Conservation (phyloP, 176 grass and related monocot species). For the Carex cristatella region DNA sequence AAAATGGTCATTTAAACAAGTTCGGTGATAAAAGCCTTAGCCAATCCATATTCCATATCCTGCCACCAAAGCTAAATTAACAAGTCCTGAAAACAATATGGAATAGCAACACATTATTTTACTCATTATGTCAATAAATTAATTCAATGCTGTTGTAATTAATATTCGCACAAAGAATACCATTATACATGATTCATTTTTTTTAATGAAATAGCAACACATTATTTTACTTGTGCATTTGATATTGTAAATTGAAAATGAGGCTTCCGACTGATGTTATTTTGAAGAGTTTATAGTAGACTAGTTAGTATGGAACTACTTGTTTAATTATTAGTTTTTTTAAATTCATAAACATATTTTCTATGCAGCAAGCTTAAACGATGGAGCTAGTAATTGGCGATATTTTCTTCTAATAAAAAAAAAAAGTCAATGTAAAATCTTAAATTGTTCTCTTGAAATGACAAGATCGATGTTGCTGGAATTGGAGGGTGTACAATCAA, state of each 20-base stretch:
- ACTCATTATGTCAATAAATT: background rate
- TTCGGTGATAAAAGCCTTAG: slow-evolving; percentile 12
- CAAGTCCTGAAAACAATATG: background rate
- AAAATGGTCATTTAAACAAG: slow-evolving; percentile 1
- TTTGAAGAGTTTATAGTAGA: background rate
- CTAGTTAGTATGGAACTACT: background rate
- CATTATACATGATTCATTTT: too few relatives aligned
- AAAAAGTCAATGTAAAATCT: too few relatives aligned
- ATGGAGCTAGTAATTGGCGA: too few relatives aligned
- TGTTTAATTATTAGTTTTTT: background rate
- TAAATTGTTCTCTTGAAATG: too few relatives aligned
- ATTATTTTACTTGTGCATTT: background rate
- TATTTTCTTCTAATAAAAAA: too few relatives aligned
- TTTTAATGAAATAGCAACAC: background rate
- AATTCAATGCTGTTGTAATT: too few relatives aligned
- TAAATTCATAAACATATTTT: background rate
- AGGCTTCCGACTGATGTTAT: background rate
- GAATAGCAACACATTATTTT: too few relatives aligned
- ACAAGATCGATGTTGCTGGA: too few relatives aligned
- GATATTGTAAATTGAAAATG: background rate
- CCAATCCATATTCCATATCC: background rate
- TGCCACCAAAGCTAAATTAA: background rate
- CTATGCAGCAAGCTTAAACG: background rate
- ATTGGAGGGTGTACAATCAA: too few relatives aligned
- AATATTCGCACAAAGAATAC: too few relatives aligned